Base-by-base conservation (phyloP, 306 rosid genomes). In the Astragalus glycyphyllos region DNA sequence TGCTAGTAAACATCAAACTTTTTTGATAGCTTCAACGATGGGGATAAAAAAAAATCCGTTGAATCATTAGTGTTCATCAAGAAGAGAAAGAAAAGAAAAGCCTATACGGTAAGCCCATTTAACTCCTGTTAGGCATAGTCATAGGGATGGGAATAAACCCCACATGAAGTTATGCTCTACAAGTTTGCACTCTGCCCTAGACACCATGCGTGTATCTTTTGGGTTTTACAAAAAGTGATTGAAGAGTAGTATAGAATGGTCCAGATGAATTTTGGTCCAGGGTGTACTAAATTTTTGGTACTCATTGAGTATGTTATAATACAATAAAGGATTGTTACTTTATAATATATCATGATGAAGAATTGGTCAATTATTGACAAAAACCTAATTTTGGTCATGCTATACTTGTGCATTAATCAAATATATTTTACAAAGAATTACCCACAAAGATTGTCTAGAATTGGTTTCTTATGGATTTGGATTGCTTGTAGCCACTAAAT, bases 31-130 rank as follows among this genome's bases (percentile, higher is more conserved):
- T 74, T n/a, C n/a, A n/a, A n/a, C n/a, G n/a, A n/a, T n/a, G n/a
- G n/a, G n/a, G n/a, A n/a, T n/a, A n/a, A n/a, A n/a, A n/a, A n/a
- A n/a, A n/a, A n/a, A n/a, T n/a, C n/a, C n/a, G n/a, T n/a, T 53
- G 78, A 74, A 82, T 77, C 59, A 57, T 70, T 57, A 38, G 65
- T 74, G 70, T 46, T 71, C 58, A 58, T 44, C 49, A 20, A 66
- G n/a, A 58, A 75, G 66, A 64, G 69, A 7, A 68, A 31, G n/a
- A 58, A 75, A 73, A 64, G 69, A 7, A 68, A 31, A 11, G 54
- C 16, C 2, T 50, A 32, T 56, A 12, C 8, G 17, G 60, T 44
- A 50, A 17, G 54, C 58, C 67, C 72, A 60, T 76, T 59, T 71
- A 45, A 16, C 15, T 64, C 26, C 5, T 35, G 26, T 5, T 49